Base-by-base conservation (phyloP, 164 flowering plant species). In the Tetrastigma voinierianum region DNA sequence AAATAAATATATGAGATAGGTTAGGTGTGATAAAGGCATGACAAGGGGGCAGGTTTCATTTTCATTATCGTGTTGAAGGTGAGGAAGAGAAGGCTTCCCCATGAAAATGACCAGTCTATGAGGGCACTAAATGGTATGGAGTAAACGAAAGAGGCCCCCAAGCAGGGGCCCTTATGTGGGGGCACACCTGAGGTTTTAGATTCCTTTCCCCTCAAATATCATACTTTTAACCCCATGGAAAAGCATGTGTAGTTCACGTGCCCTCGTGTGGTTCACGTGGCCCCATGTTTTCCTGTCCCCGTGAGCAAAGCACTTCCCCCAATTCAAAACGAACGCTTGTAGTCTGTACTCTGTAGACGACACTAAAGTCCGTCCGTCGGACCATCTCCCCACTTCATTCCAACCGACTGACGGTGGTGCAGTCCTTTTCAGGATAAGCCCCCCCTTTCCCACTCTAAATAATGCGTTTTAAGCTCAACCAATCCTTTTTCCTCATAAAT, bases 171-270 rank as follows among this genome's bases (percentile, higher is more conserved):
- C 40, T 7, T 2, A 7, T 32, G 40, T 32, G 40, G 40, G 40
- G 40, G 40, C 40, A 32, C 40, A 32, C 40, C 40, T 32, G 40
- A 32, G 40, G 40, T 32, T 32, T 32, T 32, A 3, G 40, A 32
- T 32, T 4, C 40, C 64, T 19, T 19, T 0, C 1, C 51, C 3
- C 16, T 2, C 18, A 9, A 45, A 44, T 16, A 11, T 64, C 48
- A 40, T 18, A 18, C 1, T 12, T n/a, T 46, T 32, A 46, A 18
- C 10, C 24, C 18, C 6, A 46, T 32, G 51, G 51, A 32, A 61
- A 62, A 63, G 60, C 64, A 40, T 63, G 65, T 44, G 65, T 44
- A 11, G 44, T 69, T 70, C 77, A 74, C 77, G 73, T 73, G 77
- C 59, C 53, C 45, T 43, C 62, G 17, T 40, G 57, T 25, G 59